Evolutionary conservation across 2,329 filamentous ascomycete genomes (phyloP), one percentile per base, ranked within the genome.

Genomic region (Knufia petricola): DNA sequence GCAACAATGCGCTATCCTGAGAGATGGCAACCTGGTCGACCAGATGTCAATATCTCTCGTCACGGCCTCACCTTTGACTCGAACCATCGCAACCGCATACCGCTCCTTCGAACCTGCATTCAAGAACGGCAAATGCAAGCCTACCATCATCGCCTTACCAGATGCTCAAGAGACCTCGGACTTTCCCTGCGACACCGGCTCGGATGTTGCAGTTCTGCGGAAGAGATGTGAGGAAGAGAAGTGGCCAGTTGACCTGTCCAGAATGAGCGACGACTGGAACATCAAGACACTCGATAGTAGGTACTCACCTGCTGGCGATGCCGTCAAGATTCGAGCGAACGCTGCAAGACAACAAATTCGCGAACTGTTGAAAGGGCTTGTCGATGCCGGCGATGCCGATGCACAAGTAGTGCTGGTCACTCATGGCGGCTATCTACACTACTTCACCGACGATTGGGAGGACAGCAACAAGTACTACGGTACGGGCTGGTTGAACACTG

Each of bases 351-450:
- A 69, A 10, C 81, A 76, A 66, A 63, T 92, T 52, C 63, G 75
- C 0, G 67, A 69, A 15, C 72, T 72, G 26, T 78, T 79, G 3
- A 70, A 85, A 32, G 59, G 70, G 10, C 80, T 76, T 66, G 62
- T 90, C 51, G 60, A 55, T 8, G 60, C 69, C 20, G 66, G 67
- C 3, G 75, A 78, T 58, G 80, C 85, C 59, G 46, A 53, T 32
- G 71, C 69, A 2, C 77, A 90, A 57, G 77, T 94, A 23, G 79
- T 83, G 0, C 73, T 88, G 1, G 86, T 94, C 6, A 84, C 86
- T 2, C 88, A 94, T 59, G 88, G 88, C 1, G 85, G 84, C 1
- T 85, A 89, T 58, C 63, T 94, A 59, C 88, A 95, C 64, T 94
- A 87, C 59, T 69, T 95, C 54, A 92, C 86, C 0, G 78, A 88